Evolutionary conservation across 78 protist species (phyloP).

Genomic region (Isochrysis galbana): DNA sequence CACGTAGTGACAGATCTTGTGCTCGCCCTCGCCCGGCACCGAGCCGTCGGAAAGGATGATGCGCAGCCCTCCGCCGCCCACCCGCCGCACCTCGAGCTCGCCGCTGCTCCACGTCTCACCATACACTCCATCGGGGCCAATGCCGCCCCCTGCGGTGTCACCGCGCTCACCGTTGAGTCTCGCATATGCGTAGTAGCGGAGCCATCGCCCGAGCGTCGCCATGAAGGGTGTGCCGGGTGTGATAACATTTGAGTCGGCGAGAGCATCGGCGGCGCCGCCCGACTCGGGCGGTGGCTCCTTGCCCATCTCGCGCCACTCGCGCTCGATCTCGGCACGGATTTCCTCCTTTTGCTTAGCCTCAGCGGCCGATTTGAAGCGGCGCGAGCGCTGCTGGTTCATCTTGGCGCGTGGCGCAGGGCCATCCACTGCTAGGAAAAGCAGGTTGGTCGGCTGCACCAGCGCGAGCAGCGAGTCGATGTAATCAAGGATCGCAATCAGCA

Average conservation of each 20-base stretch:
- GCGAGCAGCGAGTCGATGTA: conserved; percentile 90
- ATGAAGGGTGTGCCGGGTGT: conserved; percentile 99
- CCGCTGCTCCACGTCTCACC: neutral
- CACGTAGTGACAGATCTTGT: conserved; percentile 80
- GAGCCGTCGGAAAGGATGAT: conserved; percentile 7
- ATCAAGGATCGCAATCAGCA: conserved; percentile 73
- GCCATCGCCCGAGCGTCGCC: conserved; percentile 44
- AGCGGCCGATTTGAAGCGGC: neutral
- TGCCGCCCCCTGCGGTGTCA: conserved; percentile 90
- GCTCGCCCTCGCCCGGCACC: conserved; percentile 41
- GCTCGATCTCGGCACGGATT: too few relatives aligned
- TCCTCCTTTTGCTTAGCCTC: neutral
- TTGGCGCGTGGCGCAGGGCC: conserved; percentile 99
- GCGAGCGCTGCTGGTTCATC: conserved; percentile 84
- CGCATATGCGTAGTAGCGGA: neutral
- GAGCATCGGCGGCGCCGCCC: neutral
- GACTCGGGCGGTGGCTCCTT: conserved; percentile 95
- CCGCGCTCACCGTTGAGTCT: neutral
- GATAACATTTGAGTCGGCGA: conserved; percentile 88
- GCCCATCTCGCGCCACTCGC: conserved; percentile 87
- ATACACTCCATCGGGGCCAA: conserved; percentile 55
- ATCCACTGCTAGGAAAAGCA: conserved; percentile 95
- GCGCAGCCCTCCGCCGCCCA: neutral
- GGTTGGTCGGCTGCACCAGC: conserved; percentile 90
- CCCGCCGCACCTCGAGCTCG: neutral